These are phyloP conservation scores for Eudorina sp. DNA, from an alignment of 139 green algal genomes.

Conservation along the genomic window DNA sequence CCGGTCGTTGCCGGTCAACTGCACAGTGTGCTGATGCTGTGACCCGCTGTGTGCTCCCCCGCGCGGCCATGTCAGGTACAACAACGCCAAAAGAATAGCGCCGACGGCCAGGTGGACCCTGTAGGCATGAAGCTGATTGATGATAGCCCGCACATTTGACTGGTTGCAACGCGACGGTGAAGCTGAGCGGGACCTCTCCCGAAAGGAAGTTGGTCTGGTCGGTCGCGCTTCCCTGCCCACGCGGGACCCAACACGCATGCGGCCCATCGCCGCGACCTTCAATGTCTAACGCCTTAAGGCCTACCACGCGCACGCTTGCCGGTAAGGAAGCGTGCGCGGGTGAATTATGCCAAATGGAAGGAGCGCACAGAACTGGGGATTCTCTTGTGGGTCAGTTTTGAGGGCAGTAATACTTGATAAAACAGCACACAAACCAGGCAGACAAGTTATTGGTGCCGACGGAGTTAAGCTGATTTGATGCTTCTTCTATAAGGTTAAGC, in stretches of 20 bases:
- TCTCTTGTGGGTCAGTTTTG: no score
- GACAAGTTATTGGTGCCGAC: no score
- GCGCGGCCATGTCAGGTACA: constrained; percentile 4
- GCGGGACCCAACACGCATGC: not conserved
- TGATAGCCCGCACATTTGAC: not conserved
- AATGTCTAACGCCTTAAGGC: no score
- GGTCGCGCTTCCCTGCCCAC: not conserved
- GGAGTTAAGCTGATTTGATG: no score
- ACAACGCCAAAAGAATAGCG: not conserved
- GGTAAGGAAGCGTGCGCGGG: no score
- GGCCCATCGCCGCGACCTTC: constrained; percentile 3
- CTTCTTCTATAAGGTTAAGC: no score
- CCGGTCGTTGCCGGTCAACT: not conserved
- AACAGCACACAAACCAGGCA: no score
- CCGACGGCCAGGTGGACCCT: not conserved
- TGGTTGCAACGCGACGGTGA: constrained; percentile 21
- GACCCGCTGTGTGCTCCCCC: not conserved
- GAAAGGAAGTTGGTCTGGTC: not conserved
- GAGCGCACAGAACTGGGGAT: no score
- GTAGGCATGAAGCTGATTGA: not conserved
- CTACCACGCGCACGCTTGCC: no score
- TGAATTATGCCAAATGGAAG: no score
- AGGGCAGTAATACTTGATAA: no score
- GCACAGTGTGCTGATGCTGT: not conserved
- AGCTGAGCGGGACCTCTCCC: constrained; percentile 17